Conservation (phyloP, 2,329 filamentous ascomycete genomes). For the Sarocladium brachiariae region DNA sequence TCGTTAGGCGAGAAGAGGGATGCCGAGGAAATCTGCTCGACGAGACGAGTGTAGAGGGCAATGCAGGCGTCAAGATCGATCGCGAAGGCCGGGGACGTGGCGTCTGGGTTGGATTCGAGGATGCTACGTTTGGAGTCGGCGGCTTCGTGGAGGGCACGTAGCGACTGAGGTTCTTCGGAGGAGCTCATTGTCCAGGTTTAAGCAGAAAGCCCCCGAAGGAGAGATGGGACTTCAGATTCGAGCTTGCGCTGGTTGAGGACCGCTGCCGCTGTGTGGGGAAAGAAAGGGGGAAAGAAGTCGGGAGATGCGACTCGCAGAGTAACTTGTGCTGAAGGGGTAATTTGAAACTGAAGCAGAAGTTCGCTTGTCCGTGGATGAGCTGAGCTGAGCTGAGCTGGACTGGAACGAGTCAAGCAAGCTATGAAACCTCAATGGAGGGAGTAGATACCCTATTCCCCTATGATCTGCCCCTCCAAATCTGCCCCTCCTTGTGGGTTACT, state of each 20-base stretch:
- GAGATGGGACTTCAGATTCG: no score
- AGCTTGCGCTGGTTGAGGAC: not conserved
- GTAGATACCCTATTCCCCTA: no score
- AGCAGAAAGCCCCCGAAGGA: not conserved
- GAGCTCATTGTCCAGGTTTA: constrained; percentile 21
- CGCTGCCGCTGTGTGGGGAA: not conserved
- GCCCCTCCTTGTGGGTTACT: not conserved
- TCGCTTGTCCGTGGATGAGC: no score
- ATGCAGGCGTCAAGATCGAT: constrained; percentile 62
- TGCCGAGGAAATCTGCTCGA: constrained; percentile 60
- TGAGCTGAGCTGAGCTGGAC: no score
- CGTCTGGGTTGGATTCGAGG: constrained; percentile 60
- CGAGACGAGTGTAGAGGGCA: constrained; percentile 65
- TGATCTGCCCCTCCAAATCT: constrained; percentile 2
- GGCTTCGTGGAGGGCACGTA: constrained; percentile 41
- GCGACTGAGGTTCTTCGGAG: constrained; percentile 39
- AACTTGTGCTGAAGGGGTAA: no score
- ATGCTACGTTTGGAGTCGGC: constrained; percentile 44
- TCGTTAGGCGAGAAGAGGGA: constrained; percentile 91
- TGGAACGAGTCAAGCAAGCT: no score
- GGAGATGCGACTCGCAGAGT: no score
- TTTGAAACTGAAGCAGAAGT: no score
- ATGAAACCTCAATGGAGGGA: no score
- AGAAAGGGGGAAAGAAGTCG: not conserved
- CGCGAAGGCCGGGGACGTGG: constrained; percentile 59